Percentiles rank a stretch among this genome's conserved stretches.
Conservation (phyloP, 2,329 filamentous ascomycete species). For the Curvularia lunata region DNA sequence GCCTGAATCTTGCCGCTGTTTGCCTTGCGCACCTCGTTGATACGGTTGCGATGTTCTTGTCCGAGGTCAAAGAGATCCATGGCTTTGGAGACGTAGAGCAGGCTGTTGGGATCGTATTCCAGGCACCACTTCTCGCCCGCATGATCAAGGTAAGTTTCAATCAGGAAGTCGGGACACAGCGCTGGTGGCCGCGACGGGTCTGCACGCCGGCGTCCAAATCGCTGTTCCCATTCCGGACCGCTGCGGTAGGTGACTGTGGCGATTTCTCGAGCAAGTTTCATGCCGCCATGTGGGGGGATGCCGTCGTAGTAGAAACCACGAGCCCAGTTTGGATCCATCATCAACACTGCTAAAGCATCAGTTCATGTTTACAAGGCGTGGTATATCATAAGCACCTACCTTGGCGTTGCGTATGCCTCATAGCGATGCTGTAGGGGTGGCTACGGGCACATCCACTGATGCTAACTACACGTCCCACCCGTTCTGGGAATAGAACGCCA, state of each 20-base stretch:
- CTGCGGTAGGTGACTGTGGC: constrained; percentile 97
- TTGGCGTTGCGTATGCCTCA: constrained; percentile 96
- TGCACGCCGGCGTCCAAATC: constrained; percentile 86
- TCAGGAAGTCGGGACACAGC: constrained; percentile 95
- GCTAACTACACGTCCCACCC: constrained; percentile 81
- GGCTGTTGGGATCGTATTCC: constrained; percentile 93
- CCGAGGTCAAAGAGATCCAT: constrained; percentile 99
- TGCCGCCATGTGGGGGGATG: constrained; percentile 90
- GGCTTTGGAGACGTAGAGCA: constrained; percentile 96
- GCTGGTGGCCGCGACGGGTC: constrained; percentile 87
- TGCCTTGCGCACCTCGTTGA: constrained; percentile 66
- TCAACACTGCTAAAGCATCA: constrained; percentile 67
- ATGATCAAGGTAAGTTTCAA: constrained; percentile 97
- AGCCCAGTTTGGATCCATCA: constrained; percentile 99
- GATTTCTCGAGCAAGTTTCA: constrained; percentile 97
- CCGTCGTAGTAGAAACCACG: constrained; percentile 85
- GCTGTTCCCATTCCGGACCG: constrained; percentile 95
- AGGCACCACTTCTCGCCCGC: constrained; percentile 98
- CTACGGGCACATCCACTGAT: constrained; percentile 93
- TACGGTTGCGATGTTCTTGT: constrained; percentile 68
- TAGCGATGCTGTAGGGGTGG: constrained; percentile 97
- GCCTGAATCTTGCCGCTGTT: constrained; percentile 65
- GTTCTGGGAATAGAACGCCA: constrained; percentile 79
- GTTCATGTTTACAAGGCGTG: background rate
- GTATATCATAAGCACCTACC: constrained; percentile 37